Evolutionary conservation across 805 yeast genomes (phyloP).

Genomic region (Debaryomyces prosopidis): DNA sequence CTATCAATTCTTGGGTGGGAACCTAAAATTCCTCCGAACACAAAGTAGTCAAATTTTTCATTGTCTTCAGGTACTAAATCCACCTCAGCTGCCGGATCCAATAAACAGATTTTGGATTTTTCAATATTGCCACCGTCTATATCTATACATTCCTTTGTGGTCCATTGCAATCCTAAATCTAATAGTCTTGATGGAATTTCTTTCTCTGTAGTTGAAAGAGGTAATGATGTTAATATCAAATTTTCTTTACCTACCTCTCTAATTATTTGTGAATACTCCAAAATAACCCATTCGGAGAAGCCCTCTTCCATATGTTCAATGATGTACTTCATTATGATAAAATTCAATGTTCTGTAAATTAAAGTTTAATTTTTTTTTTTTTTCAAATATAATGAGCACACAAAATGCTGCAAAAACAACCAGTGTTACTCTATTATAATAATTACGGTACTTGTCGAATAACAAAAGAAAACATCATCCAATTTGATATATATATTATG

Average conservation of each 20-base stretch:
- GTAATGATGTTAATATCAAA: constrained; percentile 74
- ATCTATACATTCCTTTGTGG: constrained; percentile 66
- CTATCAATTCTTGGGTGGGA: constrained; percentile 93
- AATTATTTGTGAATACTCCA: constrained; percentile 83
- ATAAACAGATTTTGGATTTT: constrained; percentile 64
- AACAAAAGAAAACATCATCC: too few species aligned
- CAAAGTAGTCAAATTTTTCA: constrained; percentile 74
- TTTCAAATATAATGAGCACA: background rate
- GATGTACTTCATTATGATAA: constrained; percentile 70
- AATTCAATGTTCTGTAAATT: background rate
- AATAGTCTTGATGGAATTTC: constrained; percentile 65
- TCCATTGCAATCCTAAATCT: constrained; percentile 75
- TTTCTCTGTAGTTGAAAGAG: constrained; percentile 54
- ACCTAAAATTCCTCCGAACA: constrained; percentile 95
- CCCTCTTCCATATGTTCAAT: constrained; percentile 98
- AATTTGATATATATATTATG: too few species aligned
- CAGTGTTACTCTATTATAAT: too few species aligned
- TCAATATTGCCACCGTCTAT: constrained; percentile 47
- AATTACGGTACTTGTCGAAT: too few species aligned
- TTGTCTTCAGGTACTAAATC: constrained; percentile 76
- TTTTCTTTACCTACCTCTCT: constrained; percentile 80
- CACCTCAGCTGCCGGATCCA: constrained; percentile 82
- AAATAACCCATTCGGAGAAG: constrained; percentile 91
- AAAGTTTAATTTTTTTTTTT: background rate
- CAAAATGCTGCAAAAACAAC: background rate